A percentile compares a stretch with the other conserved stretches of the same genome.
Evolutionary conservation across 2,329 filamentous ascomycete genomes (phyloP).

Genomic region (Colletotrichum filicis): DNA sequence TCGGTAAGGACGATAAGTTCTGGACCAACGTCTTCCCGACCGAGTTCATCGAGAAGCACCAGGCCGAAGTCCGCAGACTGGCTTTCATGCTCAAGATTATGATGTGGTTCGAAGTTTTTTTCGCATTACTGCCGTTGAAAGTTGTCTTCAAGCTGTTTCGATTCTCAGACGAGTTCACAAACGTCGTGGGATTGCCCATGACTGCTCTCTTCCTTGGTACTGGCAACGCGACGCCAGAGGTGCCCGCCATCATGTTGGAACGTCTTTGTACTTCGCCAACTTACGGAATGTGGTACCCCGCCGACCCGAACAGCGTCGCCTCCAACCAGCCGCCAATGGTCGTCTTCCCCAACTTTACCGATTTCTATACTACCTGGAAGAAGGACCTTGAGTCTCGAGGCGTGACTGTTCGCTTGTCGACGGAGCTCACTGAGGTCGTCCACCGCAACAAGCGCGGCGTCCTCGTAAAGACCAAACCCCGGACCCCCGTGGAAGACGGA

Average conservation of each 20-base stretch:
- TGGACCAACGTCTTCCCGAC: constrained; percentile 73
- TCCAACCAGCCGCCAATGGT: constrained; percentile 70
- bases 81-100: constrained; percentile 63
- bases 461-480: constrained; percentile 56
- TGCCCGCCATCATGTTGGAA: constrained; percentile 72
- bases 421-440: constrained; percentile 63
- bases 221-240: constrained; percentile 75
- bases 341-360: constrained; percentile 68
- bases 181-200: constrained; percentile 70
- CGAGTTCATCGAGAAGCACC: constrained; percentile 62
- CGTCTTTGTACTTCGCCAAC: constrained; percentile 62
- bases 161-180: constrained; percentile 74
- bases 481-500: constrained; percentile 44
- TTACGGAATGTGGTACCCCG: constrained; percentile 66
- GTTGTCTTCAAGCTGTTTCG: constrained; percentile 71
- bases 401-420: constrained; percentile 65
- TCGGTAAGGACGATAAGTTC: constrained; percentile 67
- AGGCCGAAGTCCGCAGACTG: constrained; percentile 64
- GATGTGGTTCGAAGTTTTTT: constrained; percentile 64
- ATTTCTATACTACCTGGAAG: constrained; percentile 68
- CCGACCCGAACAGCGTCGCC: constrained; percentile 55
- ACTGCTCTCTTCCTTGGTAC: constrained; percentile 70
- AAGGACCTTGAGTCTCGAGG: constrained; percentile 62
- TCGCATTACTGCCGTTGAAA: constrained; percentile 69
- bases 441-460: constrained; percentile 63